Evolutionary conservation across 805 yeast species (phyloP).

Genomic region (Cyberlindnera sargentensis): DNA sequence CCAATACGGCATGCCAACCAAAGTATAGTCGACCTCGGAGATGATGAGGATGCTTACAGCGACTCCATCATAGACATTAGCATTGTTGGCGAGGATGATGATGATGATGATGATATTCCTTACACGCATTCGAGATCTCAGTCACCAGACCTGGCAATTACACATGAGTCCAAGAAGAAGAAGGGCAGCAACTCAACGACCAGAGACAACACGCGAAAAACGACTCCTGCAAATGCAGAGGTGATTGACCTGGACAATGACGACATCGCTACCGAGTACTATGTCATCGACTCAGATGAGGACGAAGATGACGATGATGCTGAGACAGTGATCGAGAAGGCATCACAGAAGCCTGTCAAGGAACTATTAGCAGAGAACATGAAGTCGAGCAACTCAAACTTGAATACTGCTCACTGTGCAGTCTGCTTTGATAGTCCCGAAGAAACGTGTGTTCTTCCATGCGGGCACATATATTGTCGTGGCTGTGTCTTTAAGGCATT

Average conservation of each 20-base stretch:
- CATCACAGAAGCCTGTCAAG: conserved; percentile 27
- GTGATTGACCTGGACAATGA: conserved; percentile 11
- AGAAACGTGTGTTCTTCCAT: conserved; percentile 40
- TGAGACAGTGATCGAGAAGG: not conserved
- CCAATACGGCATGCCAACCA: not conserved
- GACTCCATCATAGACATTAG: not conserved
- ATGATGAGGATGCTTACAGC: not conserved
- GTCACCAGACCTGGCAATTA: conserved; percentile 14
- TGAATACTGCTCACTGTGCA: conserved; percentile 33
- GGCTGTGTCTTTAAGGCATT: conserved; percentile 44
- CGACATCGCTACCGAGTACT: conserved; percentile 12
- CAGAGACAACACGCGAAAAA: not conserved
- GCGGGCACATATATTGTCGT: conserved; percentile 54
- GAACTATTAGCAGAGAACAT: conserved; percentile 23
- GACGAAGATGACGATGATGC: conserved; percentile 13
- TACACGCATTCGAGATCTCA: conserved; percentile 22
- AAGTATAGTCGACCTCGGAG: not conserved
- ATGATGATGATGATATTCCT: conserved; percentile 24
- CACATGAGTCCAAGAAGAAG: conserved; percentile 2
- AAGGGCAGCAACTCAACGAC: conserved; percentile 3
- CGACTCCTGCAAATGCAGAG: not conserved
- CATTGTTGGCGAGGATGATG: conserved; percentile 7
- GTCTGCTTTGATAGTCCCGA: conserved; percentile 51
- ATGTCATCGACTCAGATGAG: conserved; percentile 16
- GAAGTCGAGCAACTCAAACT: conserved; percentile 8